A percentile compares a stretch with the other conserved stretches of the same genome.
Evolutionary conservation across 1,284 basidiomycete species (phyloP).

Genomic region (Ceratobasidium sp.): DNA sequence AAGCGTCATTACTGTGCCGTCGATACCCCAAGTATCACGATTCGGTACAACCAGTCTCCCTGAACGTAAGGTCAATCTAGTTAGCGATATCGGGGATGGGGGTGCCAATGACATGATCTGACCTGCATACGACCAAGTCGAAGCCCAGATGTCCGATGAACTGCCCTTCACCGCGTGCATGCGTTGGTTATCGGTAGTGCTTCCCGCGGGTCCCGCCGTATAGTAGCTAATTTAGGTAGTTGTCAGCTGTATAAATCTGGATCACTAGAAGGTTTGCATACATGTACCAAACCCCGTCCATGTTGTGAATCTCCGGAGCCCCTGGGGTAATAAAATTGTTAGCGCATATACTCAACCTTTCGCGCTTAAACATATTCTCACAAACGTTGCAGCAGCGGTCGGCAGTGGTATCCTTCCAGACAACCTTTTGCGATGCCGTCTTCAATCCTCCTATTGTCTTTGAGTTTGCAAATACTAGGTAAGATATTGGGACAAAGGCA

Average conservation of each 20-base stretch:
- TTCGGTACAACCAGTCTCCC: neutral
- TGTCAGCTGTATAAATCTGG: neutral
- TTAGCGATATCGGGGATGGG: neutral
- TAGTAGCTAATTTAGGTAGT: conserved; percentile 27
- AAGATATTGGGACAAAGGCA: neutral
- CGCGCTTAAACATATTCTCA: neutral
- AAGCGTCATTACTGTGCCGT: conserved; percentile 37
- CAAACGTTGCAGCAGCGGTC: conserved; percentile 56
- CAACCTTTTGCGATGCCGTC: conserved; percentile 57
- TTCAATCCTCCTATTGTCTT: conserved; percentile 59
- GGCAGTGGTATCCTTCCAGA: conserved; percentile 59
- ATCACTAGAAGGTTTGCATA: neutral
- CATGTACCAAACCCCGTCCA: conserved; percentile 44
- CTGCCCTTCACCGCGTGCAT: conserved; percentile 33
- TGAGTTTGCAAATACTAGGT: neutral
- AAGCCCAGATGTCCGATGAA: conserved; percentile 35
- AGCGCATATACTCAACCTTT: neutral
- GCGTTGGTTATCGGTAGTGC: neutral
- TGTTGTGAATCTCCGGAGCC: conserved; percentile 47
- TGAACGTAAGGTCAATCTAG: neutral
- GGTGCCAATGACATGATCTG: neutral
- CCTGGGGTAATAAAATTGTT: neutral
- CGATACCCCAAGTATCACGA: conserved; percentile 34
- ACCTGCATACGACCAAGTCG: conserved; percentile 37
- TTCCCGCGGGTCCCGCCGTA: neutral